phyloP scores from a whole-genome alignment of 208 protist genomes.

The Crithidia bombi region DNA sequence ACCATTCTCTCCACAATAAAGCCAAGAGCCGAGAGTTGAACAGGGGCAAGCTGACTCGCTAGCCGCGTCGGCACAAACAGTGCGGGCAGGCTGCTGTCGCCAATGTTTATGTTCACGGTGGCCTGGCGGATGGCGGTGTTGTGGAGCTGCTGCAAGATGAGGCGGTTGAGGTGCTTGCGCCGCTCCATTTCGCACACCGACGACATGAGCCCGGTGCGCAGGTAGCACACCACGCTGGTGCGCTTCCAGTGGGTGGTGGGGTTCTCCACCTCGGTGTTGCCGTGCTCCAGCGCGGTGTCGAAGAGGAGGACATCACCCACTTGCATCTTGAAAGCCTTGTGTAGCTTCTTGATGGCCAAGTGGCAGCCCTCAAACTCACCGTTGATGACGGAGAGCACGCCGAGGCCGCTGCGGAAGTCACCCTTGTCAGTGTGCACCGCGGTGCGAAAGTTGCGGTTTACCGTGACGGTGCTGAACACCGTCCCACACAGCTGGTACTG shows the following conservation, averaged over 20 bases:
- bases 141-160: conserved; percentile 39
- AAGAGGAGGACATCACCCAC: conserved; percentile 91
- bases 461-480: conserved; percentile 91
- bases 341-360: conserved; percentile 78
- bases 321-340: conserved; percentile 73
- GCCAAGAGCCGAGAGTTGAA: conserved; percentile 77
- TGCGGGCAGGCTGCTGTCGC: conserved; percentile 48
- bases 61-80: conserved; percentile 67
- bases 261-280: conserved; percentile 85
- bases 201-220: conserved; percentile 83
- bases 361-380: conserved; percentile 89
- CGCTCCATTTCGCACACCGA: conserved; percentile 78
- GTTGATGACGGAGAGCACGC: conserved; percentile 78
- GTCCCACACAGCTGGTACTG: conserved; percentile 79
- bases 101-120: conserved; percentile 77
- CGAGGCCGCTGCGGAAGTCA: conserved; percentile 87
- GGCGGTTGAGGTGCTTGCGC: conserved; percentile 57
- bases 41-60: conserved; percentile 50
- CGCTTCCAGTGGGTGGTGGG: conserved; percentile 57
- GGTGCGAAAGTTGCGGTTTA: conserved; percentile 91
- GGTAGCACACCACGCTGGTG: conserved; percentile 87
- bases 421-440: conserved; percentile 88
- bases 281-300: conserved; percentile 88
- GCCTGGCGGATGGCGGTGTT: conserved; percentile 29
- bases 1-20: conserved; percentile 66